phyloP scores from a whole-genome alignment of 371 early-diverging fungal species.

The Rhizopus stolonifer region DNA sequence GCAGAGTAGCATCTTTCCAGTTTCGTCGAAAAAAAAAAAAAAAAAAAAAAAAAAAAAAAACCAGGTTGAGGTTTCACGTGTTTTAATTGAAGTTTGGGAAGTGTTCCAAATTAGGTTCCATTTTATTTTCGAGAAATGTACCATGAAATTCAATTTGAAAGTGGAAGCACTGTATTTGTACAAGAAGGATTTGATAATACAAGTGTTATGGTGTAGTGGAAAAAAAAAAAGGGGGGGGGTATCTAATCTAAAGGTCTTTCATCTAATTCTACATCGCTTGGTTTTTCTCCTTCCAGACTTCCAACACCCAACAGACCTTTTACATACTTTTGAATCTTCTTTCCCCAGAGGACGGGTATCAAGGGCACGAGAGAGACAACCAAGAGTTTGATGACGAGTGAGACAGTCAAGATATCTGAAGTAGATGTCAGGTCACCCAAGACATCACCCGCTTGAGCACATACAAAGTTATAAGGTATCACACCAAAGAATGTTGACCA shows the following conservation, averaged over 20 bases:
- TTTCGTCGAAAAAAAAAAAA: no score
- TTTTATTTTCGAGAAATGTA: no score
- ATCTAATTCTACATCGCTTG: slow-evolving; percentile 8
- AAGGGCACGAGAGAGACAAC: slow-evolving; percentile 44
- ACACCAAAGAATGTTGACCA: slow-evolving; percentile 50
- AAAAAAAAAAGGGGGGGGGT: not conserved
- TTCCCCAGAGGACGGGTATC: slow-evolving; percentile 50
- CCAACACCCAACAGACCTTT: slow-evolving; percentile 18
- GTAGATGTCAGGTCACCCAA: slow-evolving; percentile 47
- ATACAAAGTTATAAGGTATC: slow-evolving; percentile 50
- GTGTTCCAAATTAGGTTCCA: no score
- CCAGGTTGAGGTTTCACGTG: no score
- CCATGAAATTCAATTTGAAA: no score
- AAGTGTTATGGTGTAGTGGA: not conserved
- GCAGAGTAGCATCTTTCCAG: no score
- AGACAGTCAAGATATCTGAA: slow-evolving; percentile 44
- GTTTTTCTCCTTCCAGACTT: slow-evolving; percentile 27
- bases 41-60: no score
- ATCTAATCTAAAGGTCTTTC: slow-evolving; percentile 6
- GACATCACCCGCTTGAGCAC: slow-evolving; percentile 50
- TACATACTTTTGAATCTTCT: slow-evolving; percentile 30
- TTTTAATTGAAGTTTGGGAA: no score
- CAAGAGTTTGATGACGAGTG: slow-evolving; percentile 41
- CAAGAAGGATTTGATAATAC: no score
- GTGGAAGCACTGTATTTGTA: no score